These are phyloP conservation scores for Leucoagaricus sp. DNA, from an alignment of 1,284 basidiomycete genomes.

Conservation along the genomic window DNA sequence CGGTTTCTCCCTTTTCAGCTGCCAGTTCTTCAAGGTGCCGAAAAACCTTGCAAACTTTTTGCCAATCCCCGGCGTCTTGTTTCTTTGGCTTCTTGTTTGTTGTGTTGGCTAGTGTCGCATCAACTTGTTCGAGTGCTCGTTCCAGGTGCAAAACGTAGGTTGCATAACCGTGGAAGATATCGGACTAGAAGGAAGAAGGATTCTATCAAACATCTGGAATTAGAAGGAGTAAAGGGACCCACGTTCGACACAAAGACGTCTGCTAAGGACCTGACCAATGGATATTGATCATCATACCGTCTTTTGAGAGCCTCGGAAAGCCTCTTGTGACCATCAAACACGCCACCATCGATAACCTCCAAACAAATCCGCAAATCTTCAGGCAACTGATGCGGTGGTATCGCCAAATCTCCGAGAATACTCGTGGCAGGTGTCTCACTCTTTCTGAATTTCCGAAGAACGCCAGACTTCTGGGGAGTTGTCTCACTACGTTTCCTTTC, in stretches of 20 bases:
- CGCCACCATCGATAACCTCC: slow-evolving; percentile 81
- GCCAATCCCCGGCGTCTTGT: slow-evolving; percentile 75
- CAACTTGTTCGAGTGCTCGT: slow-evolving; percentile 84
- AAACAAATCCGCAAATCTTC: slow-evolving; percentile 85
- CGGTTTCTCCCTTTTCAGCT: slow-evolving; percentile 86
- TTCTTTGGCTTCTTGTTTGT: slow-evolving; percentile 77
- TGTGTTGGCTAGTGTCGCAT: slow-evolving; percentile 72
- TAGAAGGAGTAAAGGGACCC: slow-evolving; percentile 34
- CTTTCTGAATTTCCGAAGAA: slow-evolving; percentile 70
- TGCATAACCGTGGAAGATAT: slow-evolving; percentile 90
- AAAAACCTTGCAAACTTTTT: slow-evolving; percentile 71
- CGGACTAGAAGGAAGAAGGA: slow-evolving; percentile 57
- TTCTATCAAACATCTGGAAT: background rate
- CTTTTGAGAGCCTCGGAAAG: slow-evolving; percentile 82
- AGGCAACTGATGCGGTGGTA: slow-evolving; percentile 74
- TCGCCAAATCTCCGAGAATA: slow-evolving; percentile 52
- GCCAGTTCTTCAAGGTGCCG: slow-evolving; percentile 81
- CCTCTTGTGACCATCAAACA: slow-evolving; percentile 84
- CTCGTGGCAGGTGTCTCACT: slow-evolving; percentile 50
- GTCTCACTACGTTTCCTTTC: slow-evolving; percentile 42
- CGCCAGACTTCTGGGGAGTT: slow-evolving; percentile 36
- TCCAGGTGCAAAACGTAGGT: slow-evolving; percentile 92
- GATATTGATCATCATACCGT: slow-evolving; percentile 91
- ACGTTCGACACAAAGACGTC: slow-evolving; percentile 94
- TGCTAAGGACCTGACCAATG: slow-evolving; percentile 86